A percentile compares a stretch with the other conserved stretches of the same genome.
phyloP scores from a whole-genome alignment of 2,329 filamentous ascomycete genomes.

The Neonectria punicea region DNA sequence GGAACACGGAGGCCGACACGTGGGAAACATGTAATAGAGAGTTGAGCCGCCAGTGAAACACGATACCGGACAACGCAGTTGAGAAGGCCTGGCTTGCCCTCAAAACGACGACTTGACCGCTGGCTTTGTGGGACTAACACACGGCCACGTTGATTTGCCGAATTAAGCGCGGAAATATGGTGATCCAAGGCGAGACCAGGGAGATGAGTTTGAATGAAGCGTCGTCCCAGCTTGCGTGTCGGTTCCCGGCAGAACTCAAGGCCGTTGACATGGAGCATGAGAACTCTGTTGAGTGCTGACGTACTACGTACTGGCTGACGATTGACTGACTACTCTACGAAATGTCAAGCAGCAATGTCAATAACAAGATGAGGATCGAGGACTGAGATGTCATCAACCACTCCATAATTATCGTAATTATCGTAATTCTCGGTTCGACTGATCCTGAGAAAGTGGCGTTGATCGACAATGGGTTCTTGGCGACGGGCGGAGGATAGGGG shows the following conservation, averaged over 20 bases:
- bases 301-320: not conserved
- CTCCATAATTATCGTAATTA: not conserved
- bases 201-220: conserved; percentile 6
- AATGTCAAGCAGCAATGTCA: not conserved
- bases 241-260: conserved; percentile 11
- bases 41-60: not conserved
- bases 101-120: not conserved
- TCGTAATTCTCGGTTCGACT: not conserved
- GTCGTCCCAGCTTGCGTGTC: conserved; percentile 16
- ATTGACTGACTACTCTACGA: not conserved
- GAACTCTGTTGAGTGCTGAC: conserved; percentile 14
- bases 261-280: not conserved
- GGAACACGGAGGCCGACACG: not conserved
- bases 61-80: no score
- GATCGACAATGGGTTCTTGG: conserved; percentile 14
- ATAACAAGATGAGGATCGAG: not conserved
- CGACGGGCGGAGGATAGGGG: not conserved
- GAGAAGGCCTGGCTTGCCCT: not conserved
- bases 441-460: not conserved
- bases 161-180: not conserved
- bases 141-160: not conserved
- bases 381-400: not conserved
- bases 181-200: not conserved
- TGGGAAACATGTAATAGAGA: not conserved
- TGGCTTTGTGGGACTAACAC: not conserved